Percentiles rank a stretch among this genome's conserved stretches.
phyloP scores from a whole-genome alignment of 1,284 basidiomycete species.

The Veloboletus limbatus region DNA sequence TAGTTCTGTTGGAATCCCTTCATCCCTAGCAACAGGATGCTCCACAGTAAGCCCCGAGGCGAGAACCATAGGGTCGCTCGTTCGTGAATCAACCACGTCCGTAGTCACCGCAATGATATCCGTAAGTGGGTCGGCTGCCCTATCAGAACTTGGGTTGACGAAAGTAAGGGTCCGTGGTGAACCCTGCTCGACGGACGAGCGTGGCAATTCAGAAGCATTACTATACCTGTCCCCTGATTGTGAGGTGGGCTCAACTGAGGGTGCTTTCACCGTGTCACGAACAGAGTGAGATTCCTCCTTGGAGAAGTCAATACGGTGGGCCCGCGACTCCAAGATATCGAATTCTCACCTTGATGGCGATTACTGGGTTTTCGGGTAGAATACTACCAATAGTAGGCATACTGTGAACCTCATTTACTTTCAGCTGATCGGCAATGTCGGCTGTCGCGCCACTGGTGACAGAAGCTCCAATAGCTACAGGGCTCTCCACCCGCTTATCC shows the following conservation, averaged over 20 bases:
- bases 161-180: background rate
- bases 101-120: constrained; percentile 3
- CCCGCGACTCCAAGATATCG: background rate
- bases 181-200: constrained; percentile 7
- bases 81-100: background rate
- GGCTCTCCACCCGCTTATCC: constrained; percentile 17
- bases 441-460: constrained; percentile 7
- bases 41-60: constrained; percentile 2
- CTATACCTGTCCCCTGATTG: constrained; percentile 9
- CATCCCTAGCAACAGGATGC: background rate
- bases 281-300: constrained; percentile 5
- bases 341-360: constrained; percentile 17
- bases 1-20: background rate
- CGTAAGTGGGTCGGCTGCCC: background rate
- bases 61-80: background rate
- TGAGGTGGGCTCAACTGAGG: constrained; percentile 20
- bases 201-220: background rate
- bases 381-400: constrained; percentile 1
- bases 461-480: constrained; percentile 5
- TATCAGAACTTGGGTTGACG: background rate
- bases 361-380: background rate
- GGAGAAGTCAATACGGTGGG: constrained; percentile 9
- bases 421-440: constrained; percentile 11
- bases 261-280: constrained; percentile 6
- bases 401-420: constrained; percentile 3